phyloP scores from a whole-genome alignment of 352 stramenopile species.

The Pseudoperonospora humuli region DNA sequence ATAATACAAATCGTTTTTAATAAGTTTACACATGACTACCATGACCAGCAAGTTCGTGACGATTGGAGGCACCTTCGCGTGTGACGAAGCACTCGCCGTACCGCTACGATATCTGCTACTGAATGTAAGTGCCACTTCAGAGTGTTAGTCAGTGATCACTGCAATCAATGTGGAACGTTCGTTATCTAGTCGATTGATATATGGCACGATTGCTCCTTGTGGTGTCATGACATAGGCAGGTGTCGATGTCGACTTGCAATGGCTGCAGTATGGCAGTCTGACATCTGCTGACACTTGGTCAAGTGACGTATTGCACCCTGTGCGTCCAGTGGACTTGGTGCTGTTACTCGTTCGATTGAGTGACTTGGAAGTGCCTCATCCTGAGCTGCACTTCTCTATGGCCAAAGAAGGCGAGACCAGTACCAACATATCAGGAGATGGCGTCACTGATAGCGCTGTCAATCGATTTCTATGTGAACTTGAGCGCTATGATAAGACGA shows the following conservation, averaged over 20 bases:
- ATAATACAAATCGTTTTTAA: constrained; percentile 4
- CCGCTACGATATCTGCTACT: constrained; percentile 44
- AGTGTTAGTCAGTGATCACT: no score
- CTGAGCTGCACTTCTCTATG: constrained; percentile 29
- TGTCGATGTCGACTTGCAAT: constrained; percentile 32
- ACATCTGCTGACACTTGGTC: constrained; percentile 29
- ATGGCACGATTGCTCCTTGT: not conserved
- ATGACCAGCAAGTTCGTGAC: constrained; percentile 21
- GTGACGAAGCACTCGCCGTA: constrained; percentile 41
- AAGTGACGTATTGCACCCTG: constrained; percentile 4
- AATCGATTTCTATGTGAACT: constrained; percentile 22
- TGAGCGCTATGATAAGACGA: constrained; percentile 14
- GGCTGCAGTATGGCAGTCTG: constrained; percentile 48
- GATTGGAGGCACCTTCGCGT: constrained; percentile 55
- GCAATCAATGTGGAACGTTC: no score
- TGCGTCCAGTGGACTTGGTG: constrained; percentile 28
- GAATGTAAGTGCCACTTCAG: constrained; percentile 27
- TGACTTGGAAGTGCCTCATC: constrained; percentile 47
- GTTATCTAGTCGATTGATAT: no score
- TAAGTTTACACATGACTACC: not conserved
- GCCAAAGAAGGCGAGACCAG: not conserved
- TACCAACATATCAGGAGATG: not conserved
- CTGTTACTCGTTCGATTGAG: constrained; percentile 50
- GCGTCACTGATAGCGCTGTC: not conserved
- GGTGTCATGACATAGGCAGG: constrained; percentile 15